Base-by-base conservation (phyloP, 805 yeast genomes). In the Barnettozyma wickerhamii region DNA sequence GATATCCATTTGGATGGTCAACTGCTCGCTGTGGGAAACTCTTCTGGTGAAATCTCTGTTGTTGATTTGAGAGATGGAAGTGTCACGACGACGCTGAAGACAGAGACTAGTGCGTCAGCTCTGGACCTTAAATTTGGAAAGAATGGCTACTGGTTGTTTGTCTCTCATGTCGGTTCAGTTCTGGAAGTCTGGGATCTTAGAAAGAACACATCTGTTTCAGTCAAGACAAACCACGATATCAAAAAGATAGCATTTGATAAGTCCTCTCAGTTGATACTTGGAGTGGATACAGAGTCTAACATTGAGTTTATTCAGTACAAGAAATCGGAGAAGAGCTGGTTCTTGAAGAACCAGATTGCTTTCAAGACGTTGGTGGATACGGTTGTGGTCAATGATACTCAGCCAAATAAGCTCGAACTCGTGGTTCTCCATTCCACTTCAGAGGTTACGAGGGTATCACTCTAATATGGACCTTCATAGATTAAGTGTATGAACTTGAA, bases 91-190 rank as follows among this genome's bases (percentile, higher is more conserved):
- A 53, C 53, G 9, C 38, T 64, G 15, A 37, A 24, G 2, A 17
- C 28, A 10, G 37, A 24, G 13, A 35, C 19, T 9, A 42, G 49
- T 1, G 28, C 39, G 1, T 61, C 74, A 9, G 47, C 57, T 7
- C 6, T 28, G 6, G 56, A 62, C n/a, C 41, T 80, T 10, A 52
- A 56, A 31, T 81, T 79, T 60, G 83, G 81, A 3, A 63, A 66
- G 21, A 83, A 83, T 53, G 91, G 91, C 2, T 80, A 77, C 56
- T 79, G 82, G 74, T 53, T 83, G 15, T 55, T 72, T 33, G 71
- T 61, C 3, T 52, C 52, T 4, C 62, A 53, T 15, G 48, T 48
- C 1, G 41, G 42, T 3, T 47, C 55, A 17, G 32, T 48, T 5
- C 42, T 75, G 7, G 69, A 68, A 17, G 54, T 77, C 3, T 63